Base-by-base conservation (phyloP, 2,329 filamentous ascomycete genomes). In the Cladosporium sp. region DNA sequence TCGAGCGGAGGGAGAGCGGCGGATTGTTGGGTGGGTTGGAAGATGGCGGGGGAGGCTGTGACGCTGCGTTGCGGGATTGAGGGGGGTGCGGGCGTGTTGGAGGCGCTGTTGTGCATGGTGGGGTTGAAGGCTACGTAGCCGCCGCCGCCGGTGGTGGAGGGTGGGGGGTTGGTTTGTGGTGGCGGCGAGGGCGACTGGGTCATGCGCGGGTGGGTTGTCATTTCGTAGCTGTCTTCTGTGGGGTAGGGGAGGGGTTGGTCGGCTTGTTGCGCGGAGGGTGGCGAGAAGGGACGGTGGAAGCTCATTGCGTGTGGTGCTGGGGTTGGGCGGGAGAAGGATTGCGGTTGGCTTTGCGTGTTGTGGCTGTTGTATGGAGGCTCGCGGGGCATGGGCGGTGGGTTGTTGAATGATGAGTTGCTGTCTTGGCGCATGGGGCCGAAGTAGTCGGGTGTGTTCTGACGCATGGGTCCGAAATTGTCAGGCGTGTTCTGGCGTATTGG, bases 51-150 rank as follows among this genome's bases (percentile, higher is more conserved):
- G 2, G 45, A 34, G 15, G 57, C 52, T 6, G 58, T 60, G 18
- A 59, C 39, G 39, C 56, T 61, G 13, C 58, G 45, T 24, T 53
- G n/a, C n/a, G n/a, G n/a, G n/a, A n/a, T n/a, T n/a, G n/a, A 52
- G 15, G 12, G 45, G 4, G 50, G 52, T 12, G 27, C 39, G 4
- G 56, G 52, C 9, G 56, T 53, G 34, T 17, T 36, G 11, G 57
- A 39, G 13, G 44, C 53, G 27, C 43, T 52, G 22, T n/a, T n/a
- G n/a, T 49, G 49, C 9, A 57, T 20, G 9, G 54, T 42, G 9
- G 65, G 64, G 30, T 63, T 66, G 63, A 67, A 68, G 13, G 66
- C 61, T 6, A 62, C 54, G 47, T 66, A 68, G 34, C 57, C n/a
- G n/a, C n/a, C n/a, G n/a, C n/a, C n/a, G n/a, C n/a, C 56, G 29